A percentile compares a stretch with the other conserved stretches of the same genome.
These are phyloP conservation scores for Globisporangium lucens DNA, from an alignment of 352 stramenopile species.

Conservation along the genomic window DNA sequence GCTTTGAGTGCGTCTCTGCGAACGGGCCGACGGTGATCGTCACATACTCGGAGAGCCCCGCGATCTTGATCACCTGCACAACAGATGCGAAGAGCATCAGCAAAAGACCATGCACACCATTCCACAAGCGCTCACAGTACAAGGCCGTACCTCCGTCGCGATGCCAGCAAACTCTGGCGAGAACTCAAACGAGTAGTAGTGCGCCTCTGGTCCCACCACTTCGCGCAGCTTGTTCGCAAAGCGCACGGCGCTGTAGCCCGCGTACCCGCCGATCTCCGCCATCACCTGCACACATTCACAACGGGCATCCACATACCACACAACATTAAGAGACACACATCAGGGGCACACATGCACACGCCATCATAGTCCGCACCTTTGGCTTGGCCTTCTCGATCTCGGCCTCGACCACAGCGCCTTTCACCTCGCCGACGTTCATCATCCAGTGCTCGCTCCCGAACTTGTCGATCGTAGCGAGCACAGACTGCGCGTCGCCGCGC, in stretches of 20 bases:
- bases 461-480: constrained; percentile 31
- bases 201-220: constrained; percentile 24
- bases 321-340: background rate
- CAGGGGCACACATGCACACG: background rate
- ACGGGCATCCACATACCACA: background rate
- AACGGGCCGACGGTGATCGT: constrained; percentile 33
- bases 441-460: constrained; percentile 28
- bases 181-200: constrained; percentile 52
- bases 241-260: constrained; percentile 44
- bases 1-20: constrained; percentile 21
- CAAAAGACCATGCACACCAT: background rate
- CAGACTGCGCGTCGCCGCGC: constrained; percentile 30
- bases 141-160: constrained; percentile 23
- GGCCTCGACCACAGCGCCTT: constrained; percentile 27
- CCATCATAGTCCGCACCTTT: background rate
- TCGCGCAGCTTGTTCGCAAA: constrained; percentile 41
- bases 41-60: constrained; percentile 33
- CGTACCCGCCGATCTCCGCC: constrained; percentile 39
- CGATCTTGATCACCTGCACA: constrained; percentile 37
- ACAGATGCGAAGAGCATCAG: background rate
- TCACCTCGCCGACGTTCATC: constrained; percentile 37
- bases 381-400: constrained; percentile 37
- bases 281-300: constrained; percentile 16
- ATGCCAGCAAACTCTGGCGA: constrained; percentile 29
- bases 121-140: constrained; percentile 7